phyloP scores from a whole-genome alignment of 2,329 filamentous ascomycete genomes.

The Furcasterigmium sp. region DNA sequence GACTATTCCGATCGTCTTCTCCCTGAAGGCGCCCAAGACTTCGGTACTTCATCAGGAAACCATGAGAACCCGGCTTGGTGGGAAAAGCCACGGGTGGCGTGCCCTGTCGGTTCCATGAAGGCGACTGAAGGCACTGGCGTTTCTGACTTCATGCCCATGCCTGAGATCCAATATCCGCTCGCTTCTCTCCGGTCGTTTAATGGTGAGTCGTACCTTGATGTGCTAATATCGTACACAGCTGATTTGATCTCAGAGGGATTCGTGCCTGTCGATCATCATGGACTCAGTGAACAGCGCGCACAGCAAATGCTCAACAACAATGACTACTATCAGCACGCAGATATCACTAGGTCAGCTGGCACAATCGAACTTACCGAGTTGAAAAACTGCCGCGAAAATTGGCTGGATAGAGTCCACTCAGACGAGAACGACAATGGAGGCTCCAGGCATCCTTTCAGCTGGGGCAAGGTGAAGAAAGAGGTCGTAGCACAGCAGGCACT shows the following conservation, averaged over 20 bases:
- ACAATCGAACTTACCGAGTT: neutral
- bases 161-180: too few species aligned
- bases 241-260: too few species aligned
- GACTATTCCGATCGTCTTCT: constrained; percentile 10
- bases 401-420: neutral
- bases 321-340: too few species aligned
- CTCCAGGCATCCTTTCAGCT: neutral
- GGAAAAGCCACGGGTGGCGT: neutral
- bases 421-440: neutral
- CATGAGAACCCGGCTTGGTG: constrained; percentile 1
- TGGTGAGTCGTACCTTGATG: too few species aligned
- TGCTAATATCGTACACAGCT: too few species aligned
- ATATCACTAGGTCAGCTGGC: too few species aligned
- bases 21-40: neutral
- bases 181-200: too few species aligned
- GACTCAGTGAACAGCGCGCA: too few species aligned
- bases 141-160: too few species aligned
- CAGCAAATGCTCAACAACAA: too few species aligned
- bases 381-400: neutral
- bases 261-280: too few species aligned
- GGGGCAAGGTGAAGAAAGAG: neutral
- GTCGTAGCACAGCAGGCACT: neutral
- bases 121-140: neutral
- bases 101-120: neutral
- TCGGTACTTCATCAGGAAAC: neutral